These are phyloP conservation scores for Aechmea fasciata DNA, from an alignment of 176 grass and related monocot genomes.

Conservation along the genomic window DNA sequence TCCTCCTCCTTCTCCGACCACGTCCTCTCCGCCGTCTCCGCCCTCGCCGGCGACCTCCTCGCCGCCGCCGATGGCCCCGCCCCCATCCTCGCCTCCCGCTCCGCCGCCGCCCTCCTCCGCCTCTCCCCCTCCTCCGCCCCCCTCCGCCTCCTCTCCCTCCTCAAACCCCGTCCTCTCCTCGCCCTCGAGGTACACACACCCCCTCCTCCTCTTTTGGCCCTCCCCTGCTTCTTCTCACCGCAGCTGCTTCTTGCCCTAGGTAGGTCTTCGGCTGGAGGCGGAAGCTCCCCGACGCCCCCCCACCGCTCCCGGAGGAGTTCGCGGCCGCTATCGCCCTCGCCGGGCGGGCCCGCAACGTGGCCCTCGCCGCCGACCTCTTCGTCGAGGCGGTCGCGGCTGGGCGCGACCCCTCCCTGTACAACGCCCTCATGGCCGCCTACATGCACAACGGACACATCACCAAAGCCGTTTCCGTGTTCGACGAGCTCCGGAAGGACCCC, in stretches of 20 bases:
- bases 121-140: conserved; percentile 12
- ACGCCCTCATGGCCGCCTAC: conserved; percentile 31
- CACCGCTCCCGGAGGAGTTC: conserved; percentile 21
- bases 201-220: conserved; percentile 10
- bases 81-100: conserved; percentile 18
- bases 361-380: conserved; percentile 34
- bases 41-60: conserved; percentile 8
- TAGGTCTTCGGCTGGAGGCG: conserved; percentile 35
- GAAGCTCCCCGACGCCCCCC: conserved; percentile 18
- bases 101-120: conserved; percentile 8
- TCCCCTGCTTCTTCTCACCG: background rate
- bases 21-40: background rate
- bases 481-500: conserved; percentile 20
- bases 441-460: conserved; percentile 24
- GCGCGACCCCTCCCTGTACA: conserved; percentile 17
- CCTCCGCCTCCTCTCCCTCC: conserved; percentile 17
- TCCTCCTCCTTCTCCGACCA: background rate
- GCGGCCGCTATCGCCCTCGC: conserved; percentile 31
- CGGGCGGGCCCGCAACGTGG: conserved; percentile 25
- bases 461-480: conserved; percentile 20
- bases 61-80: background rate
- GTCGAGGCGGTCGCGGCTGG: conserved; percentile 14
- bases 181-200: conserved; percentile 20
- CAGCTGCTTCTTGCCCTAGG: conserved; percentile 1
- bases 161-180: conserved; percentile 17